Evolutionary conservation across 352 stramenopile genomes (phyloP), one percentile per base, ranked within the genome.

Genomic region (Phytophthora ohioensis): DNA sequence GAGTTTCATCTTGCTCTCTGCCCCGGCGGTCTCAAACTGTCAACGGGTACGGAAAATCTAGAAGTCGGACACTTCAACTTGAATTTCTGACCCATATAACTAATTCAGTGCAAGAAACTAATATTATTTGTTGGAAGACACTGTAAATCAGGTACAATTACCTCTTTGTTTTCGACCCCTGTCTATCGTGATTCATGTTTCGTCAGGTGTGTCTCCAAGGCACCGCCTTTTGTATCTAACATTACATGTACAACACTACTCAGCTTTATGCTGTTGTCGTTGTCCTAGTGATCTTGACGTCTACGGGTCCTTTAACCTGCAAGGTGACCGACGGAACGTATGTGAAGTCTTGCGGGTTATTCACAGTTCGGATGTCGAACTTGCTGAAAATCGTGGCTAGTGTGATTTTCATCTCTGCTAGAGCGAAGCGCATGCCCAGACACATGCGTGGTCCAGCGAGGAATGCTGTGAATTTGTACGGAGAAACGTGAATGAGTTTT

Each of bases 281-380:
- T 5, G 15, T 38, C 27, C 63, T 58, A 10, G 63, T 43, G 45
- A 70, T 45, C 11, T 15, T 38, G 17, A 74, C 73, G 8, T 77
- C 57, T 10, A 77, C 64, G 4, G 73, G 64, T 3, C 76, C 76
- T 36, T 79, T 66, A 1, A 91, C 72, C 27, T 81, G 78, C 46
- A 89, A 55, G 12, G 82, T 85, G 31, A 87, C 60, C 12, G 82
- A 84, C 35, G 79, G 79, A 4, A 67, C 45, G 66, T 89, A 91
- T 32, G 70, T 80, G 54, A 85, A 79, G 32, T 64, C 43, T 13
- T 53, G 35, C 3, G 82, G 72, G 51, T 79, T 58, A 12, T 79
- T 76, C 11, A 79, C 57, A 4, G 73, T 77, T 27, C 67, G 51
- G 30, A 89, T 59, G 46, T 85, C 72, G 60, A 85, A 85, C 43